phyloP scores from a whole-genome alignment of 306 rosid genomes.

The Rubus parviflorus region DNA sequence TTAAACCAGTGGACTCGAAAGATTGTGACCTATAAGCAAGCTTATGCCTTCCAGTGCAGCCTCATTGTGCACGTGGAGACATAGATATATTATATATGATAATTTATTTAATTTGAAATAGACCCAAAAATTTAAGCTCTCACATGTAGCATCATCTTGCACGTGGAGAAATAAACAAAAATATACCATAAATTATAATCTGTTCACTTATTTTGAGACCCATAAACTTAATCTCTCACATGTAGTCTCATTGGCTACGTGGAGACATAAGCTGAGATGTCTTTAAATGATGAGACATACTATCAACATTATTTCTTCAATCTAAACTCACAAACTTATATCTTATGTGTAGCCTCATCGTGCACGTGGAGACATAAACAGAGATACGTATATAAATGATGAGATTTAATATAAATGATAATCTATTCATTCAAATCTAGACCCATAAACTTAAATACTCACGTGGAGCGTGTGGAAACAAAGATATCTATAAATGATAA shows the following conservation, averaged over 20 bases:
- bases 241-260: neutral
- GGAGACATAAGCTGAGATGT: neutral
- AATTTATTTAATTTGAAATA: neutral
- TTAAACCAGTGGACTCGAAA: neutral
- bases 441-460: neutral
- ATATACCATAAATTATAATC: no score
- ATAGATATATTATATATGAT: neutral
- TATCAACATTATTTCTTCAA: neutral
- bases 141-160: no score
- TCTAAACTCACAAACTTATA: neutral
- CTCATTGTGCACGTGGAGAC: neutral
- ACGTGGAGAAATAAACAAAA: neutral
- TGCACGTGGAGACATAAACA: neutral
- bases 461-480: neutral
- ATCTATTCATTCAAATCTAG: neutral
- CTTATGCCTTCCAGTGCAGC: neutral
- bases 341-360: neutral
- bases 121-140: neutral
- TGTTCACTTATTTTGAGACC: no score
- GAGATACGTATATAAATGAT: neutral
- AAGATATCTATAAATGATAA: neutral
- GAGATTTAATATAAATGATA: neutral
- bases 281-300: neutral
- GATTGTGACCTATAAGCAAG: neutral
- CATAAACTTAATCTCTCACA: neutral